phyloP scores from a whole-genome alignment of 2,329 filamentous ascomycete genomes.

The Chlorencoelia australis region DNA sequence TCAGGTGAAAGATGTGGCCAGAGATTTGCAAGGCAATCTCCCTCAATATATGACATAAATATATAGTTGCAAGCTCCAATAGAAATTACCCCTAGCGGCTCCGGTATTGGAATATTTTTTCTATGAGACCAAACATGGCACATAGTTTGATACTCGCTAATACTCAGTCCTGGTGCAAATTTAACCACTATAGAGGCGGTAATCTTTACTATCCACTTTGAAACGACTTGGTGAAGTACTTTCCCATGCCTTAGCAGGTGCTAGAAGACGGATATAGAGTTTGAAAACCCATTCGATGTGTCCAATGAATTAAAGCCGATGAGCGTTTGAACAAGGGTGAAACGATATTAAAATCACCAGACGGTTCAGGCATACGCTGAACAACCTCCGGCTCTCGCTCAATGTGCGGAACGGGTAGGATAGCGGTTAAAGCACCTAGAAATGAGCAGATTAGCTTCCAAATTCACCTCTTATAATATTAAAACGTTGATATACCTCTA shows the following conservation, averaged over 20 bases:
- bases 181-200: background rate
- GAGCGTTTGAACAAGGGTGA: background rate
- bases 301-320: background rate
- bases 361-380: conserved; percentile 5
- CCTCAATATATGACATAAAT: background rate
- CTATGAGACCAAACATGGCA: background rate
- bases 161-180: background rate
- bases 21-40: background rate
- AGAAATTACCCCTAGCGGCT: background rate
- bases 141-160: background rate
- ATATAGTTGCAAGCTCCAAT: background rate
- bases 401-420: conserved; percentile 1
- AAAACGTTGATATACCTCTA: conserved; percentile 5
- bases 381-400: conserved; percentile 2
- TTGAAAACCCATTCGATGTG: background rate
- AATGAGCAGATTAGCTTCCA: conserved; percentile 4
- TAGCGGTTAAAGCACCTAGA: conserved; percentile 4
- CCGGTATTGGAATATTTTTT: background rate
- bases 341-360: conserved; percentile 1
- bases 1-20: conserved; percentile 1
- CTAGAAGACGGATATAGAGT: background rate
- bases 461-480: conserved; percentile 4
- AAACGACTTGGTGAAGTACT: background rate
- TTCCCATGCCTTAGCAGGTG: background rate
- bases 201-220: background rate